Evolutionary conservation across 1,284 basidiomycete genomes (phyloP).

Genomic region (Cerioporus squamosus): DNA sequence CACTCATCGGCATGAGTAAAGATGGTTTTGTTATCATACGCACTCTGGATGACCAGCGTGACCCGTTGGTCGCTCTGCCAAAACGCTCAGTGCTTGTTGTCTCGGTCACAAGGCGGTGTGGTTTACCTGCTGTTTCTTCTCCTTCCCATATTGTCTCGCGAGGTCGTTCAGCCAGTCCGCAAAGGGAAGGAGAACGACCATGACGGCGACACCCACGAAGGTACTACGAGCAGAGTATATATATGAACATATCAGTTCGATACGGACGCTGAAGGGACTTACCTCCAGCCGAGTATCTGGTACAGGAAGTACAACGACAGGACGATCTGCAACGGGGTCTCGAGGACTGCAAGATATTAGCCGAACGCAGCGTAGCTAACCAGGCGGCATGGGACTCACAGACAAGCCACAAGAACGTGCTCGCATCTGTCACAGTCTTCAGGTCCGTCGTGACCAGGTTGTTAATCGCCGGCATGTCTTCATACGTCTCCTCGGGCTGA

Average conservation of each 20-base stretch:
- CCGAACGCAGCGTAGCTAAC: not conserved
- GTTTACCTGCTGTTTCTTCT: not conserved
- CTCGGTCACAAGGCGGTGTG: not conserved
- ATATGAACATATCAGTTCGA: not conserved
- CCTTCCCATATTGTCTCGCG: not conserved
- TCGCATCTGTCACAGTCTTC: constrained; percentile 34
- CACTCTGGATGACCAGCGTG: constrained; percentile 5
- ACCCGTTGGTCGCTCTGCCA: constrained; percentile 7
- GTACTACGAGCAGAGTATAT: not conserved
- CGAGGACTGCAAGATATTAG: constrained; percentile 27
- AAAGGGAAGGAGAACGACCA: constrained; percentile 1
- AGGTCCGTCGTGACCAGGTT: constrained; percentile 43
- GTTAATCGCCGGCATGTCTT: constrained; percentile 39
- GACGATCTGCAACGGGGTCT: constrained; percentile 38
- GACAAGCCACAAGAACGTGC: constrained; percentile 34
- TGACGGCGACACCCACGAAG: constrained; percentile 1
- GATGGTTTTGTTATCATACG: not conserved
- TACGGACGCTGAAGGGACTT: not conserved
- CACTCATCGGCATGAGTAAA: not conserved
- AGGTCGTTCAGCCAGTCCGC: constrained; percentile 1
- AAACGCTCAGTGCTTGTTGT: not conserved
- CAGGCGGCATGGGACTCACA: constrained; percentile 11
- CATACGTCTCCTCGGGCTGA: constrained; percentile 39
- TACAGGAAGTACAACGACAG: constrained; percentile 48
- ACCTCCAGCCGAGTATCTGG: constrained; percentile 48